Conservation (phyloP, 163 green algal genomes). For the Volvox carteri region DNA sequence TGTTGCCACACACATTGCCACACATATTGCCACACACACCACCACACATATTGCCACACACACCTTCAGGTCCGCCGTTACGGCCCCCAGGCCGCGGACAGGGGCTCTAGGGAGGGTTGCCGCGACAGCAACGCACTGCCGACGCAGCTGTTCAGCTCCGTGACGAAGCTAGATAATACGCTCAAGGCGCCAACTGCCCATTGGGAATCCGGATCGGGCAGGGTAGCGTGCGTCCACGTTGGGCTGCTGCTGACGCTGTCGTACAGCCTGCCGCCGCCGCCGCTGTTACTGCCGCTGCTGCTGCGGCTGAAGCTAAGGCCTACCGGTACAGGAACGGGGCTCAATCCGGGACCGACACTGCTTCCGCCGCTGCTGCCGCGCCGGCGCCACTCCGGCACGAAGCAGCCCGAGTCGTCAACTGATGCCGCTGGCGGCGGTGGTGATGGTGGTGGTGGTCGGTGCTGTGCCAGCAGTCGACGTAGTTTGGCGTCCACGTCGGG, state of each 20-base stretch:
- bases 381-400: not conserved
- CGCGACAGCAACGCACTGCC: too few relatives aligned
- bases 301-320: too few relatives aligned
- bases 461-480: not conserved
- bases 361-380: not conserved
- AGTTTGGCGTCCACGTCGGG: not conserved
- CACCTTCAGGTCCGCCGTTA: too few relatives aligned
- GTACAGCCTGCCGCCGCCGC: not conserved
- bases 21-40: too few relatives aligned
- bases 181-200: not conserved
- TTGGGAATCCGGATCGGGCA: not conserved
- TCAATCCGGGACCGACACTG: too few relatives aligned
- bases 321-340: too few relatives aligned
- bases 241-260: conserved; percentile 11
- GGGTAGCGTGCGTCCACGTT: not conserved
- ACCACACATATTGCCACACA: too few relatives aligned
- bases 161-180: not conserved
- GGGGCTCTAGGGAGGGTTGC: too few relatives aligned
- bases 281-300: not conserved
- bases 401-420: not conserved
- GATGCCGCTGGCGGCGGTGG: not conserved
- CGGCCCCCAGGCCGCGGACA: too few relatives aligned
- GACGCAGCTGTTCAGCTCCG: not conserved
- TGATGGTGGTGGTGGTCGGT: not conserved
- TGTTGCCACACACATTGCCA: too few relatives aligned